Evolutionary conservation across 2,329 filamentous ascomycete genomes (phyloP).

Genomic region (Colletotrichum navitas): DNA sequence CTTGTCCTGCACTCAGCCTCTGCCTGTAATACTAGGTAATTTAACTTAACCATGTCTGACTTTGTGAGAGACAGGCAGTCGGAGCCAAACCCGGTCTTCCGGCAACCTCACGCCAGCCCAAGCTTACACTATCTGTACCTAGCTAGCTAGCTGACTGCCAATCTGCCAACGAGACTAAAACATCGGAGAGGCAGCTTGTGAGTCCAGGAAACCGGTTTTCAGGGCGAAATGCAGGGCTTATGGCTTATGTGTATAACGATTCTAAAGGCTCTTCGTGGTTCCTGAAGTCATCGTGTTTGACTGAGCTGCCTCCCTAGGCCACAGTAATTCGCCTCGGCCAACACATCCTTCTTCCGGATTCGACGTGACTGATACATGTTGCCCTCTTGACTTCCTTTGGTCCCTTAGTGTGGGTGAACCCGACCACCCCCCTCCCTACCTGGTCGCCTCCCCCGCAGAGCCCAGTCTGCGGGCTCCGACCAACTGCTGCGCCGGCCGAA

Average conservation of each 20-base stretch:
- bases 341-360: neutral
- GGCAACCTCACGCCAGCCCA: neutral
- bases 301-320: neutral
- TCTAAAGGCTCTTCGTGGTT: neutral
- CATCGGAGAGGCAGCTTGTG: neutral
- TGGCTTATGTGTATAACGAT: neutral
- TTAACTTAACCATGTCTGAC: neutral
- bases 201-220: neutral
- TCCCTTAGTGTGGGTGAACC: neutral
- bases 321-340: neutral
- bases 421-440: neutral
- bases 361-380: neutral
- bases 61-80: neutral
- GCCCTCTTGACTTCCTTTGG: neutral
- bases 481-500: conserved; percentile 9
- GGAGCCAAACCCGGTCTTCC: neutral
- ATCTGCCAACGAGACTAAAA: neutral
- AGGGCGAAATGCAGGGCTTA: neutral
- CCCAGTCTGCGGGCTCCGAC: neutral
- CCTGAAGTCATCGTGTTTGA: neutral
- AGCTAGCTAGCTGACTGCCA: neutral
- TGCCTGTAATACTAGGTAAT: neutral
- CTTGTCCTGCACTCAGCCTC: neutral
- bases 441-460: conserved; percentile 2
- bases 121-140: neutral